A percentile compares a stretch with the other conserved stretches of the same genome.
These are phyloP conservation scores for Wickerhamomyces canadensis DNA, from an alignment of 805 yeast genomes.

Conservation along the genomic window DNA sequence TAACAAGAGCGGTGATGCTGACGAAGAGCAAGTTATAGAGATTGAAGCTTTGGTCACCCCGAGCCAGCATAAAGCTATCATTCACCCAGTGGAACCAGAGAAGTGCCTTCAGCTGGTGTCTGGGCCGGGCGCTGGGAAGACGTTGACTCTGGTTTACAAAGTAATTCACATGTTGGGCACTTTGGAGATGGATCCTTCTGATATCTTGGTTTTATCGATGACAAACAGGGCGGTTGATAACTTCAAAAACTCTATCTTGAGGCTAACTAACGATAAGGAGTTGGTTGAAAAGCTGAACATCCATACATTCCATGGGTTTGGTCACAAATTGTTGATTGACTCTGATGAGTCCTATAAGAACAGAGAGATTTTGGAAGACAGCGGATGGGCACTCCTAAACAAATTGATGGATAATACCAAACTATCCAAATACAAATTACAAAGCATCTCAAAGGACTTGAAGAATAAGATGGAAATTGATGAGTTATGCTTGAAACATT, in stretches of 20 bases:
- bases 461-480: not conserved
- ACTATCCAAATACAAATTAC: slow-evolving; percentile 9
- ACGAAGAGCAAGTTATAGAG: too few species aligned
- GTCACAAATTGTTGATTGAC: slow-evolving; percentile 42
- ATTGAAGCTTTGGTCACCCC: slow-evolving; percentile 31
- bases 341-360: slow-evolving; percentile 18
- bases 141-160: slow-evolving; percentile 51
- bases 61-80: slow-evolving; percentile 42
- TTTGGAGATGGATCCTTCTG: slow-evolving; percentile 38
- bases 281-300: slow-evolving; percentile 32
- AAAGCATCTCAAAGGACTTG: slow-evolving; percentile 1
- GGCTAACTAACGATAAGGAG: slow-evolving; percentile 29
- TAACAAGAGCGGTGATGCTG: too few species aligned
- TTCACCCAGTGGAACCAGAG: slow-evolving; percentile 32
- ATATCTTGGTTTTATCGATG: slow-evolving; percentile 58
- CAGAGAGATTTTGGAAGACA: slow-evolving; percentile 46
- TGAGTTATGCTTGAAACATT: not conserved
- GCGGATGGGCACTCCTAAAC: slow-evolving; percentile 43
- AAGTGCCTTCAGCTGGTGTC: slow-evolving; percentile 49
- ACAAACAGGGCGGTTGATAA: slow-evolving; percentile 64
- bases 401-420: slow-evolving; percentile 24
- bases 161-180: slow-evolving; percentile 40
- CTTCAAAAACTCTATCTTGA: slow-evolving; percentile 28
- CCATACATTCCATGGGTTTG: slow-evolving; percentile 61
- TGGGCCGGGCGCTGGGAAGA: slow-evolving; percentile 76